Evolutionary conservation across 2,329 filamentous ascomycete species (phyloP), one percentile per base, ranked within the genome.

Genomic region (Xylariaceae sp.): DNA sequence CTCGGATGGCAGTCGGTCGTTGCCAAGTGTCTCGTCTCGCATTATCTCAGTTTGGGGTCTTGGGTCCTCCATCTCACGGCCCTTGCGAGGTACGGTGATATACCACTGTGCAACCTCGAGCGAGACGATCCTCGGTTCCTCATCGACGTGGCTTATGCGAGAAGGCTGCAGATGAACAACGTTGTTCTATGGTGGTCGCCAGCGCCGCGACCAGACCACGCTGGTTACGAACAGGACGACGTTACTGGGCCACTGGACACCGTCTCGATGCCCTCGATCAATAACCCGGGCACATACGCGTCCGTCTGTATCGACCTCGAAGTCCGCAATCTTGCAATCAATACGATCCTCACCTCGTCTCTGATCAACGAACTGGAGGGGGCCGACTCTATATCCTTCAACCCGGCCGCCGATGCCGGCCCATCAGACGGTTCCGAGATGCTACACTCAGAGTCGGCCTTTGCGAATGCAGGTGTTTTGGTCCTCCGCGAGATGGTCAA

Each of bases 401-500:
- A 94, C 51, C 82, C 85, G 15, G 81, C 83, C 1, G 76, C 71
- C 1, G 79, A 83, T 40, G 74, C 81, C 18, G 70, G 67, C 0
- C 60, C 70, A 2, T 73, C 73, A 8, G 79, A 83, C 41, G 82
- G 80, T 0, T 70, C 75, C 0, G 83, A 83, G 43, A 74, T 82
- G 13, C 76, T 94, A 5, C 85, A 86, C 46, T 86, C 88, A 0
- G 88, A 95, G 46, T 92, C 84, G 44, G 87, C 90, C 0, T 98
- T 98, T 59, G 83, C 90, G n/a, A 85, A 88, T 34, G 88, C 90
- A 3, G 87, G 88, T 38, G 85, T 97, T 4, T 76, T 83, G 5
- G 92, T 98, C 1, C 72, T 99, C 3, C 83, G 92, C 11, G 94
- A 97, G 54, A 96, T 99, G 89, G 92, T 99, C 52, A 95, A 96